Percentiles rank a stretch among this genome's conserved stretches.
Conservation (phyloP, 768 basidiomycete species). For the Favolaschia claudopus region DNA sequence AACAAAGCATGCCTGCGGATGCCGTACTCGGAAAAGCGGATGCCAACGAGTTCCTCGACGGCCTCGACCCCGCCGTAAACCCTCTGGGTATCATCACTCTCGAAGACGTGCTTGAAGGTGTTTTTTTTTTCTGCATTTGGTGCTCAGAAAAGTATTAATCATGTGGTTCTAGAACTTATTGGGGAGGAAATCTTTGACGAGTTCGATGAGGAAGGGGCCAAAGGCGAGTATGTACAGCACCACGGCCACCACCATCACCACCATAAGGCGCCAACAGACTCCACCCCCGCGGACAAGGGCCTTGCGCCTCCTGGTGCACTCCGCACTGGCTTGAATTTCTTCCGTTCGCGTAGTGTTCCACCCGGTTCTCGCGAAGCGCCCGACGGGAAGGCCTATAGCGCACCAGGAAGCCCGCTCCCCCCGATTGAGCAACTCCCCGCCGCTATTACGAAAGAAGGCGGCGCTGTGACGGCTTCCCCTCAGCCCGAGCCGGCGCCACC, state of each 20-base stretch:
- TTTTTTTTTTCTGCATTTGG: not conserved
- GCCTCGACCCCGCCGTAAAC: conserved; percentile 64
- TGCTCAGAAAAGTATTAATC: not conserved
- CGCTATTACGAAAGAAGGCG: conserved; percentile 17
- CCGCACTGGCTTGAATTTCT: conserved; percentile 39
- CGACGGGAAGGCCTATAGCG: conserved; percentile 19
- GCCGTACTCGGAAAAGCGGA: conserved; percentile 64
- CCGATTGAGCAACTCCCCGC: conserved; percentile 2
- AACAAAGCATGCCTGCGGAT: conserved; percentile 74
- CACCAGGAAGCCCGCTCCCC: conserved; percentile 4
- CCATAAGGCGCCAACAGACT: not conserved
- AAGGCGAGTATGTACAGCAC: conserved; percentile 46
- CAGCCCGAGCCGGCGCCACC: conserved; percentile 16
- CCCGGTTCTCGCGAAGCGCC: conserved; percentile 38
- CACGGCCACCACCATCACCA: conserved; percentile 33
- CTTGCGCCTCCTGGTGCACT: conserved; percentile 31
- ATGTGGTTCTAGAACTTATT: conserved; percentile 60
- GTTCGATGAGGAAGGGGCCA: conserved; percentile 64
- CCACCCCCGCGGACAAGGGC: conserved; percentile 31
- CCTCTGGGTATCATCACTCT: conserved; percentile 79
- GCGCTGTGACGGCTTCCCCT: conserved; percentile 2
- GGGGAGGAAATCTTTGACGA: conserved; percentile 80
- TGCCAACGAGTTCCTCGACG: conserved; percentile 68
- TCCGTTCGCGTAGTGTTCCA: conserved; percentile 49
- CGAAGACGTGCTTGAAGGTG: conserved; percentile 75